These are phyloP conservation scores for Auxenochlorella protothecoides DNA, from an alignment of 139 green algal species.

Conservation along the genomic window DNA sequence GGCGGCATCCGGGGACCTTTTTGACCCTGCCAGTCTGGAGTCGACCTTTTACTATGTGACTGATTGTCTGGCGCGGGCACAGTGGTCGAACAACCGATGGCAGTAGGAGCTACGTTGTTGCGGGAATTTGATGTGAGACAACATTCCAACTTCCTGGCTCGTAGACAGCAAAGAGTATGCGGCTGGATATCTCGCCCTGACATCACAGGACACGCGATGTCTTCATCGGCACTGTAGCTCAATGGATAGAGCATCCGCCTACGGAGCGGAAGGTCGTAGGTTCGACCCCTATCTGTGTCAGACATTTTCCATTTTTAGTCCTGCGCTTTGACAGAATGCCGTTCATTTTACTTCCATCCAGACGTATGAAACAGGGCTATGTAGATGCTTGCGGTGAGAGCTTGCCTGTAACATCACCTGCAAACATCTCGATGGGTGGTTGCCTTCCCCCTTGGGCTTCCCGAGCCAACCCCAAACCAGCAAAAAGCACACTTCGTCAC, in stretches of 20 bases:
- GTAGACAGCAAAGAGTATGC: neutral
- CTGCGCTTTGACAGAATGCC: too few species aligned
- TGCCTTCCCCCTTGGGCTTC: too few species aligned
- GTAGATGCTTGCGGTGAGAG: too few species aligned
- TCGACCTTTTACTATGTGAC: conserved; percentile 13
- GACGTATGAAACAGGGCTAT: too few species aligned
- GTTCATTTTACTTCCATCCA: neutral
- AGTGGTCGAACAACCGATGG: conserved; percentile 12
- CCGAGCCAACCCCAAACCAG: too few species aligned
- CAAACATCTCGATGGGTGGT: too few species aligned
- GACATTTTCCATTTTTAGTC: neutral
- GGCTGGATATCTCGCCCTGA: neutral
- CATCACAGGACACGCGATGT: conserved; percentile 1
- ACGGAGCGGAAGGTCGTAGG: neutral
- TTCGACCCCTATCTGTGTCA: neutral
- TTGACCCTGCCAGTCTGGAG: conserved; percentile 9
- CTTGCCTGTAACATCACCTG: too few species aligned
- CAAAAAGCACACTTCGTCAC: too few species aligned
- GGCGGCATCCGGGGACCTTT: neutral
- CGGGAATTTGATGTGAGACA: neutral
- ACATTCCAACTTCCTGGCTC: too few species aligned
- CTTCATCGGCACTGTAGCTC: neutral
- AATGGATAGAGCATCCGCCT: neutral
- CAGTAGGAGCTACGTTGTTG: too few species aligned
- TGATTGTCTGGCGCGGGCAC: conserved; percentile 19